These are phyloP conservation scores for Quercus mongolica DNA, from an alignment of 306 rosid genomes.

Conservation along the genomic window DNA sequence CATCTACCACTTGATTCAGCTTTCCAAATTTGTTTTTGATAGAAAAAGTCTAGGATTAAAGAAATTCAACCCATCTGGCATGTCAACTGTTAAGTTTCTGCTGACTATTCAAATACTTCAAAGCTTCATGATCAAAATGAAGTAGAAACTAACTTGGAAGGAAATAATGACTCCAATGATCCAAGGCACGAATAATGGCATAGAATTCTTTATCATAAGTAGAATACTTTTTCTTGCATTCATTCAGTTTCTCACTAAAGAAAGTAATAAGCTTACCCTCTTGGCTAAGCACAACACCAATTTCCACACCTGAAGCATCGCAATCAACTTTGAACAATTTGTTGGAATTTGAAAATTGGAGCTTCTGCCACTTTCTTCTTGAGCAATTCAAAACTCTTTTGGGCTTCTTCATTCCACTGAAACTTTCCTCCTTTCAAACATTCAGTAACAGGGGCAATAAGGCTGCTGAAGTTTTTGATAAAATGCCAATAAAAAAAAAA, in stretches of 20 bases:
- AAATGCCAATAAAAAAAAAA: not conserved
- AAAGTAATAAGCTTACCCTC: not conserved
- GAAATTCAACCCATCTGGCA: not conserved
- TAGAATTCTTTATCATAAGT: not conserved
- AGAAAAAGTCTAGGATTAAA: not conserved
- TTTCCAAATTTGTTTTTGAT: not conserved
- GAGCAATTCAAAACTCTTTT: not conserved
- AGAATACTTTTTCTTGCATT: not conserved
- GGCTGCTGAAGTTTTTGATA: not conserved
- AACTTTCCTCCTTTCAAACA: not conserved
- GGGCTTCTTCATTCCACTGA: not conserved
- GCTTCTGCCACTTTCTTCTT: not conserved
- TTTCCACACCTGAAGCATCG: not conserved
- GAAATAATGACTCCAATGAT: not conserved
- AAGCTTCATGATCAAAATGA: not conserved
- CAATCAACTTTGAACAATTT: not conserved
- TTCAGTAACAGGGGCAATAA: not conserved
- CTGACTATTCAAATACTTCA: not conserved
- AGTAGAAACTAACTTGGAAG: not conserved
- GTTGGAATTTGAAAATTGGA: not conserved
- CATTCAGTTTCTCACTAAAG: not conserved
- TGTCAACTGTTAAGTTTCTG: not conserved
- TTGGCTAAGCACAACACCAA: not conserved
- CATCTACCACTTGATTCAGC: not conserved
- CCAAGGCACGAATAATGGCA: not conserved